Evolutionary conservation across 225 moss, liverwort and hornwort species (phyloP), one percentile per base, ranked within the genome.

Genomic region (Ulota crispa): DNA sequence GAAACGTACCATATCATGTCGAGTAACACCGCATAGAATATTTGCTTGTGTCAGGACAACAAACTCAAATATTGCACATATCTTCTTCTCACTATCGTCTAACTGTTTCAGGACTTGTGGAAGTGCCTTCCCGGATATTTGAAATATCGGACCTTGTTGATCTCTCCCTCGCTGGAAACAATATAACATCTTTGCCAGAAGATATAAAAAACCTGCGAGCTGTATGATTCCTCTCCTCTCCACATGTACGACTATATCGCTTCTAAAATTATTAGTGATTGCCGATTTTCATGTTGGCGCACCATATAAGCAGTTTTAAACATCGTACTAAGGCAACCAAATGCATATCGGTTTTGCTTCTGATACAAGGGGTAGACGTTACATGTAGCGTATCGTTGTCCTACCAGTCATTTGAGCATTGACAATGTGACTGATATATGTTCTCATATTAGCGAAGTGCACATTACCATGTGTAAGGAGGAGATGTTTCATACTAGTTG

Each of bases 111-210:
- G 95, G 95, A 64, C 95, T 95, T 67, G 80, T 79, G 72, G 95
- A 94, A 85, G 84, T 95, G 79, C 95, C 95, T 75, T 56, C 89
- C 21, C 90, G 87, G 75, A 87, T 95, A 47, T 94, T 94, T 27
- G 73, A 92, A 82, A 83, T 95, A 37, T 63, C 67, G 26, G 91
- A 90, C 70, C 95, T 95, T 64, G 86, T 85, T 34, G 95, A 95
- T 67, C 92, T 95, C 68, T 95, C 95, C 24, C 92, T 93, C 80
- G 93, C 95, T 56, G 95, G 95, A 65, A 95, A 94, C 72, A 86
- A 84, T 64, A 90, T 95, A 73, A 92, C 86, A 73, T 77, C 73
- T 78, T 86, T 95, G 78, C 92, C 94, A 68, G 92, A 93, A 70
- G 90, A 91, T 67, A 84, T 95, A 59, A 84, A 84, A 76, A 94